Conservation (phyloP, 1,139 yeast species). For the Pichia sp. region DNA sequence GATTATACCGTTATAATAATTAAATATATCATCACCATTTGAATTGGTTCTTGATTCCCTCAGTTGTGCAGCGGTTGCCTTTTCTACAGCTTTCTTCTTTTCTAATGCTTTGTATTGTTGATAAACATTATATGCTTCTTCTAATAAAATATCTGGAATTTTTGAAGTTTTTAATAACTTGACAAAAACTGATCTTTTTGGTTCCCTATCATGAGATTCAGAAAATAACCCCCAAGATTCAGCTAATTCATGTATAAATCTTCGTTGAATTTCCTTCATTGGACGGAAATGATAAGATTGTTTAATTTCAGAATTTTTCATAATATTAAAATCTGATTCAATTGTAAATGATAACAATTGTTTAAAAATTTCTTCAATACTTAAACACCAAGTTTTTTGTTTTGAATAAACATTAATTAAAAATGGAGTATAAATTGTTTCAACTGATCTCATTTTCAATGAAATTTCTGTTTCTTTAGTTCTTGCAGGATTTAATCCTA, state of each 20-base stretch:
- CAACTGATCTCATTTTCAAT: conserved; percentile 20
- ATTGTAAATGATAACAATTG: conserved; percentile 8
- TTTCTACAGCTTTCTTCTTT: conserved; percentile 19
- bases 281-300: conserved; percentile 58
- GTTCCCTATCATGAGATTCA: conserved; percentile 79
- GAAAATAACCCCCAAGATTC: conserved; percentile 52
- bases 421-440: conserved; percentile 38
- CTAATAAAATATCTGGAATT: conserved; percentile 30
- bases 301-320: conserved; percentile 16
- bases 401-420: conserved; percentile 39
- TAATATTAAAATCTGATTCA: conserved; percentile 4
- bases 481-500: conserved; percentile 26
- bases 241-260: conserved; percentile 65
- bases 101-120: conserved; percentile 21
- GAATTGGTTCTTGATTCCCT: conserved; percentile 6
- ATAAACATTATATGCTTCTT: conserved; percentile 27
- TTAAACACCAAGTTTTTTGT: conserved; percentile 60
- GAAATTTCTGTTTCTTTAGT: conserved; percentile 12
- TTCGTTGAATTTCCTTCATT: conserved; percentile 64
- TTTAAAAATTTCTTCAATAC: conserved; percentile 49
- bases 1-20: conserved; percentile 45
- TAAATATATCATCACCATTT: not conserved
- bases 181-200: conserved; percentile 65
- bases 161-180: conserved; percentile 35
- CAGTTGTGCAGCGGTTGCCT: conserved; percentile 5